phyloP scores from a whole-genome alignment of 73 alveolate species.

The Tetrahymena malaccensis region DNA sequence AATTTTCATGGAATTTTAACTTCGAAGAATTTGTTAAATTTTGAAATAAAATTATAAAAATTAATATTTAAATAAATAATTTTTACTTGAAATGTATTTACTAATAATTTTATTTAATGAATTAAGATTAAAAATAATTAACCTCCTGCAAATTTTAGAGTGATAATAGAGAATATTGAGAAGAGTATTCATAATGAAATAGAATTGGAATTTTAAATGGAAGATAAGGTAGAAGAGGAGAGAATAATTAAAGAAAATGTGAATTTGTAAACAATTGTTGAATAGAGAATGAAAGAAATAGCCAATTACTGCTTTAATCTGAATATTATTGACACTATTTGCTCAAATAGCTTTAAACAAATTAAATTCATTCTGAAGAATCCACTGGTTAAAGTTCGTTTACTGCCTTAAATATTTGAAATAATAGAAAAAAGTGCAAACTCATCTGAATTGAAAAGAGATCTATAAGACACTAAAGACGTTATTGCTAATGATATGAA shows the following conservation, averaged over 20 bases:
- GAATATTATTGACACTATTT: neutral
- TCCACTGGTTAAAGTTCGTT: neutral
- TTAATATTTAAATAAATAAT: no score
- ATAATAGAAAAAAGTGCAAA: neutral
- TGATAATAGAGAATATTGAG: conserved; percentile 4
- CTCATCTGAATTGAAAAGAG: neutral
- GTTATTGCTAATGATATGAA: conserved; percentile 21
- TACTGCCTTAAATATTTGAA: neutral
- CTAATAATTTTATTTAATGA: neutral
- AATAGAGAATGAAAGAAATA: neutral
- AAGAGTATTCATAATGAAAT: conserved; percentile 28
- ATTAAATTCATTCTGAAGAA: neutral
- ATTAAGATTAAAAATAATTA: neutral
- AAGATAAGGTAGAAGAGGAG: neutral
- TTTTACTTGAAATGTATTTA: no score
- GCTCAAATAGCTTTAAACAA: neutral
- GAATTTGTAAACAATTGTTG: neutral
- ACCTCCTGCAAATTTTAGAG: neutral
- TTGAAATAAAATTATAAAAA: no score
- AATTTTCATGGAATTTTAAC: no score
- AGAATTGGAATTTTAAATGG: conserved; percentile 26
- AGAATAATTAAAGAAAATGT: neutral
- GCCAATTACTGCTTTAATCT: conserved; percentile 9
- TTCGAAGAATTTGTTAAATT: no score
- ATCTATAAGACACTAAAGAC: neutral